Conservation (phyloP, 2,329 filamentous ascomycete species). For the Graphilbum fragrans region DNA sequence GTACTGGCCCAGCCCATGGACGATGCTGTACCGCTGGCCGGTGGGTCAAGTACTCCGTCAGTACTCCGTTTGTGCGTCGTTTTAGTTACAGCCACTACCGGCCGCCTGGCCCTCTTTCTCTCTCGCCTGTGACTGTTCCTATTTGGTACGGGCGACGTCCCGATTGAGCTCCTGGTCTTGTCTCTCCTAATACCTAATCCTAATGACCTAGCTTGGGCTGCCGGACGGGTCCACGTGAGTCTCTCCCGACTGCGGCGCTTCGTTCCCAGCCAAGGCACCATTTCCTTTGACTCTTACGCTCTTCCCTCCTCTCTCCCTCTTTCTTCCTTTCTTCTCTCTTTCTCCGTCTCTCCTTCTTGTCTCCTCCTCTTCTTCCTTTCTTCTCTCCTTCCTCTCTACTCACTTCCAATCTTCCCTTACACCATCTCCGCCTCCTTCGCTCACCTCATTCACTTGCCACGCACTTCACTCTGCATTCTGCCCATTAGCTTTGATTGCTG, state of each 20-base stretch:
- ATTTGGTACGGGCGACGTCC: too few species aligned
- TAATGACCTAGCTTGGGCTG: not conserved
- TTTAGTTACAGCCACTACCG: too few species aligned
- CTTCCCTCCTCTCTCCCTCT: not conserved
- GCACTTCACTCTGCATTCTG: too few species aligned
- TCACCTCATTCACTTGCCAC: too few species aligned
- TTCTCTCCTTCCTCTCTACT: not conserved
- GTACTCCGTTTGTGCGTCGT: too few species aligned
- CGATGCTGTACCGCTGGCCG: too few species aligned
- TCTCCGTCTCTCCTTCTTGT: not conserved
- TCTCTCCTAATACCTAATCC: not conserved
- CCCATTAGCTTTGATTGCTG: too few species aligned
- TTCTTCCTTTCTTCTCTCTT: not conserved
- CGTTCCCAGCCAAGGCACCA: not conserved
- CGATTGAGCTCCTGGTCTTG: not conserved
- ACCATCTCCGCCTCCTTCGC: too few species aligned
- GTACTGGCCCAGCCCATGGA: too few species aligned
- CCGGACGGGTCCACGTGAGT: constrained; percentile 1
- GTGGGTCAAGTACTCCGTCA: too few species aligned
- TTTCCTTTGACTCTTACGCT: not conserved
- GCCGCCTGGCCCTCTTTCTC: too few species aligned
- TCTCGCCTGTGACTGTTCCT: too few species aligned
- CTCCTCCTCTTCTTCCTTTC: not conserved
- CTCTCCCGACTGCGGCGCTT: not conserved
- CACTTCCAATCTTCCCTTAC: not conserved